Evolutionary conservation across 805 yeast genomes (phyloP), one percentile per base, ranked within the genome.

Genomic region (Metschnikowia bowlesiae): DNA sequence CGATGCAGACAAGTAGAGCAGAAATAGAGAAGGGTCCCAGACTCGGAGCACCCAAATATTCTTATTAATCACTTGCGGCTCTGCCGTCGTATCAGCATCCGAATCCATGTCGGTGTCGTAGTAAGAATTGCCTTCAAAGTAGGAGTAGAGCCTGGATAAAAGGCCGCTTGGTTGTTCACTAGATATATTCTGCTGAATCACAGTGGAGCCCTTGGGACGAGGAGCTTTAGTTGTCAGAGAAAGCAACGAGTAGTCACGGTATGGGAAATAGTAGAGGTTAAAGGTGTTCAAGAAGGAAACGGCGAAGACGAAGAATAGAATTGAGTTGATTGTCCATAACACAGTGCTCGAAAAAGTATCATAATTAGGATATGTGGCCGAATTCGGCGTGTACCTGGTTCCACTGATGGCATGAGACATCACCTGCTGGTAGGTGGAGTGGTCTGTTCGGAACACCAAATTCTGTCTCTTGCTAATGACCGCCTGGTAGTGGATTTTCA

Each of bases 1-100:
- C 1, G 79, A 64, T 2, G 80, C 70, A 30, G 79, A 73, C 2
- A 85, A 56, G 44, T 71, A 66, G 6, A 85, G 68, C 32, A 74
- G 74, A 61, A 84, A 83, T 54, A 72, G 72, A 0, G 85, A 75
- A 0, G 92, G 92, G 39, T 73, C 71, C 95, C 95, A 87, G 45
- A 85, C 77, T 16, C 67, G 68, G 39, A 87, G 62, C 50, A 80
- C 78, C 81, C 85, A 85, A 33, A 75, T 74, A 18, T 68, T 68
- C 30, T 70, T 68, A 31, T 70, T 59, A 9, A 54, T 47, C 30
- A 45, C 43, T 26, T 53, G 47, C 11, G 53, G 54, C 6, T 64
- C 65, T 45, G 53, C 55, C 18, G 61, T 54, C 22, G 60, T 60
- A 30, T 65, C 63, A 13, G 57, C 62, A 14, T 63, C 60, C 30